Percentiles rank a stretch among this genome's conserved stretches.
phyloP scores from a whole-genome alignment of 2,329 filamentous ascomycete species.

The Orbilia blumenaviensis region DNA sequence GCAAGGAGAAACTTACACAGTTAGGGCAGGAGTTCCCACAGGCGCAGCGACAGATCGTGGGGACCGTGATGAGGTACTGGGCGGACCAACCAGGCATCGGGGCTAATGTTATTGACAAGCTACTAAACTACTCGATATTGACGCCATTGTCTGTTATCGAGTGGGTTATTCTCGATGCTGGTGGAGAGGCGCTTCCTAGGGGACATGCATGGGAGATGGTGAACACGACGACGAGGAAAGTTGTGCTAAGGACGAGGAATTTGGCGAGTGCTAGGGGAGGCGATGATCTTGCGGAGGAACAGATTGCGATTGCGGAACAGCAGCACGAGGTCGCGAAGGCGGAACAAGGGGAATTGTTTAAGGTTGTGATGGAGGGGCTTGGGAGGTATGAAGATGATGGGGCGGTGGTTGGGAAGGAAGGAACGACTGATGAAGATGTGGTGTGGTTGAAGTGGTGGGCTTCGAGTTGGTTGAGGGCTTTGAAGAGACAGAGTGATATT shows the following conservation, averaged over 20 bases:
- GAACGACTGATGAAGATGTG: constrained; percentile 69
- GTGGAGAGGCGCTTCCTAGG: constrained; percentile 74
- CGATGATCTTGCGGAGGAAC: constrained; percentile 64
- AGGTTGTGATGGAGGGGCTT: constrained; percentile 76
- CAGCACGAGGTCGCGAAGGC: constrained; percentile 74
- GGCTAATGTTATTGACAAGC: constrained; percentile 91
- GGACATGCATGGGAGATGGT: constrained; percentile 89
- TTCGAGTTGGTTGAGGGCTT: constrained; percentile 84
- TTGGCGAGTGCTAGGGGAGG: constrained; percentile 73
- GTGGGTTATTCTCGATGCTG: constrained; percentile 81
- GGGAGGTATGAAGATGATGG: constrained; percentile 33
- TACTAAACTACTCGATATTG: constrained; percentile 96
- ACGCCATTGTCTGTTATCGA: constrained; percentile 85
- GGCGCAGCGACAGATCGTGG: constrained; percentile 86
- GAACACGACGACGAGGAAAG: constrained; percentile 85
- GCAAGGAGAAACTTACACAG: constrained; percentile 84
- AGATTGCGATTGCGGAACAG: constrained; percentile 70
- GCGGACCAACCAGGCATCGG: constrained; percentile 88
- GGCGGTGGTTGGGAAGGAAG: constrained; percentile 61
- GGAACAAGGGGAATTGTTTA: constrained; percentile 81
- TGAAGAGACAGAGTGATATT: constrained; percentile 80
- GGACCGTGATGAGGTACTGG: constrained; percentile 93
- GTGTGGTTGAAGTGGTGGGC: constrained; percentile 81
- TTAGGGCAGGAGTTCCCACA: constrained; percentile 78
- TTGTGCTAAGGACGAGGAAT: constrained; percentile 84